Conservation (phyloP, 495 filamentous ascomycete species). For the Annulohypoxylon maeteangense region DNA sequence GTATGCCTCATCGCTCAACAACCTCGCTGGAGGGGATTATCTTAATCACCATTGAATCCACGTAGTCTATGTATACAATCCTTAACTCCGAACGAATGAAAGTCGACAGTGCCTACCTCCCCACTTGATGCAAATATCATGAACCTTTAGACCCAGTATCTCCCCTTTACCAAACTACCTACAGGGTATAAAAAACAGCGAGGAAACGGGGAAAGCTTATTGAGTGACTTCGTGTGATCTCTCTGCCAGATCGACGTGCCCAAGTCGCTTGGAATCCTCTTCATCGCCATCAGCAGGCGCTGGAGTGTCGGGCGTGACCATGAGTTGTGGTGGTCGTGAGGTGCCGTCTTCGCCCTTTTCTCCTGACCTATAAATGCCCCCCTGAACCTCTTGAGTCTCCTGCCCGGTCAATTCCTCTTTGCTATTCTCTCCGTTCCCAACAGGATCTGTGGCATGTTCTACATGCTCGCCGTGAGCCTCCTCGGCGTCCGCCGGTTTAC, state of each 20-base stretch:
- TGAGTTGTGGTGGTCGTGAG: slow-evolving; percentile 48
- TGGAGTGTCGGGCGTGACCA: slow-evolving; percentile 56
- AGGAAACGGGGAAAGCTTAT: slow-evolving; percentile 29
- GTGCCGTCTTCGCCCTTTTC: slow-evolving; percentile 8
- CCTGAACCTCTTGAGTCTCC: slow-evolving; percentile 19
- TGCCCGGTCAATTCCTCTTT: slow-evolving; percentile 9
- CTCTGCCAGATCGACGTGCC: slow-evolving; percentile 46
- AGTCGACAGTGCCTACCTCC: slow-evolving; percentile 31
- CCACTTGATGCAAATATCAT: slow-evolving; percentile 37
- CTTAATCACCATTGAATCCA: slow-evolving; percentile 33
- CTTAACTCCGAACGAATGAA: slow-evolving; percentile 40
- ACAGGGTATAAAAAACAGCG: neutral
- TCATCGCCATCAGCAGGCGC: slow-evolving; percentile 35
- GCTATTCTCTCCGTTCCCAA: slow-evolving; percentile 3
- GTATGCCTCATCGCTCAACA: slow-evolving; percentile 13
- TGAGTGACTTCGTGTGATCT: slow-evolving; percentile 49
- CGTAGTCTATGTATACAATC: slow-evolving; percentile 47
- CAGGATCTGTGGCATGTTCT: slow-evolving; percentile 28
- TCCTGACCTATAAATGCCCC: slow-evolving; percentile 13
- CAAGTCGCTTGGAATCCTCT: slow-evolving; percentile 54
- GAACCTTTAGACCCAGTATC: slow-evolving; percentile 30
- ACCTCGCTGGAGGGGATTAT: slow-evolving; percentile 26
- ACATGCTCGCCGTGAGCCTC: slow-evolving; percentile 43
- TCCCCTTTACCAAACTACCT: slow-evolving; percentile 5
- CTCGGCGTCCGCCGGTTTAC: slow-evolving; percentile 32